These are phyloP conservation scores for Chlorella variabilis DNA, from an alignment of 163 green algal species.

Conservation along the genomic window DNA sequence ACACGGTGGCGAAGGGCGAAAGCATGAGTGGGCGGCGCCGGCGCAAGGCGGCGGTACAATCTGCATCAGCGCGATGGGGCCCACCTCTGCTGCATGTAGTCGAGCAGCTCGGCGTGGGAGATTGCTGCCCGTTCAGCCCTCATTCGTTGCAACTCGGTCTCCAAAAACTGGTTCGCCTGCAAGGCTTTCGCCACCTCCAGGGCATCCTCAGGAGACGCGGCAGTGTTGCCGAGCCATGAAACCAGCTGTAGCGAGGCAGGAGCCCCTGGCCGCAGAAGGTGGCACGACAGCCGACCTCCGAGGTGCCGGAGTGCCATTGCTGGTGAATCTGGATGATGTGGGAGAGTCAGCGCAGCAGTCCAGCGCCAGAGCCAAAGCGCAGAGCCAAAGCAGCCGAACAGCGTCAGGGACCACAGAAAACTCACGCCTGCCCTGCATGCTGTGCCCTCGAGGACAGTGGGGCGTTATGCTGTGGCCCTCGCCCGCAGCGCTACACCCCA, in stretches of 20 bases:
- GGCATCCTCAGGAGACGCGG: background rate
- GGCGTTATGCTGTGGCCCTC: too few relatives aligned
- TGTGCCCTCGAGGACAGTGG: too few relatives aligned
- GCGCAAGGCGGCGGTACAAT: background rate
- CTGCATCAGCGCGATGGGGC: background rate
- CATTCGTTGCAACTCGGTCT: background rate
- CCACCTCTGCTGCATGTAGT: constrained; percentile 15
- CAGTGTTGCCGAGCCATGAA: background rate
- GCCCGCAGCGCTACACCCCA: too few relatives aligned
- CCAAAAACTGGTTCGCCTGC: background rate
- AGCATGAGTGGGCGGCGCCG: background rate
- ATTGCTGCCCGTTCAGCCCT: background rate
- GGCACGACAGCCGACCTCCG: too few relatives aligned
- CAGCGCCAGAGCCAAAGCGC: too few relatives aligned
- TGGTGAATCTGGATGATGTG: too few relatives aligned
- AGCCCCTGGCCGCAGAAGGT: background rate
- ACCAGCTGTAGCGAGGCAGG: background rate
- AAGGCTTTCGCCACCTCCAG: background rate
- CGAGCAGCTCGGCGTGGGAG: background rate
- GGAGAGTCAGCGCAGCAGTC: too few relatives aligned
- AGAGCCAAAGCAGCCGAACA: too few relatives aligned
- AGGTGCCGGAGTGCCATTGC: too few relatives aligned
- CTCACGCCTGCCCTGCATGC: too few relatives aligned
- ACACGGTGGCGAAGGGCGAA: too few relatives aligned
- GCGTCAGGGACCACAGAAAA: too few relatives aligned